Base-by-base conservation (phyloP, 805 yeast genomes). In the Metschnikowia shivogae region DNA sequence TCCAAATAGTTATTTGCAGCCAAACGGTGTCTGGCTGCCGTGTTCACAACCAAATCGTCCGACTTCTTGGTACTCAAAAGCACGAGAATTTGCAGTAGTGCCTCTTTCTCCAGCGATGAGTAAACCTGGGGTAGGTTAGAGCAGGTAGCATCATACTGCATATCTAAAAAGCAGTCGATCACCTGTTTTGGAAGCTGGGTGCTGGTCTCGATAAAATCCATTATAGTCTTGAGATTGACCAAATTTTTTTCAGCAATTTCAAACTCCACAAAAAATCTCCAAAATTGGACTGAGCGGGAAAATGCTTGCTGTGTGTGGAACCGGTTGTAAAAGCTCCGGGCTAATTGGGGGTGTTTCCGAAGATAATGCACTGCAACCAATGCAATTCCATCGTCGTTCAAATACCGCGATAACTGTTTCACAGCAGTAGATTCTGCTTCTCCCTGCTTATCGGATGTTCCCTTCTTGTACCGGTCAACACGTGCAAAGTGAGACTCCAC, bases 211-310 rank as follows among this genome's bases (percentile, higher is more conserved):
- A 84, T 55, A 33, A 73, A 68, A 13, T 66, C 59, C 10, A 81
- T 63, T 12, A 82, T 65, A 35, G 63, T 68, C 17, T 69, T 62
- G 22, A 82, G 50, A 48, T 78, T 76, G 22, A 58, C 58, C 27
- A 70, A 63, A 48, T 81, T 80, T 14, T 68, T 62, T 39, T 67
- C 67, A 1, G 53, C 43, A 19, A 69, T 12, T 49, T 82, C 84
- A 54, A 76, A 80, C 38, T 77, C 76, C 48, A 83, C 72, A 48
- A 65, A 80, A 33, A 73, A 71, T 9, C 62, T 57, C 89, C 89
- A 84, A 53, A 81, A 85, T 17, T 70, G 54, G 5, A 62, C 61
- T 1, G 80, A 74, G 5, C 64, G 55, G 36, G 62, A 62, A 11
- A 82, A 55, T 3, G 63, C 55, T 1, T 57, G 50, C 28, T 68